phyloP scores from a whole-genome alignment of 2,329 filamentous ascomycete genomes.

The Verticillium zaregamsianum region DNA sequence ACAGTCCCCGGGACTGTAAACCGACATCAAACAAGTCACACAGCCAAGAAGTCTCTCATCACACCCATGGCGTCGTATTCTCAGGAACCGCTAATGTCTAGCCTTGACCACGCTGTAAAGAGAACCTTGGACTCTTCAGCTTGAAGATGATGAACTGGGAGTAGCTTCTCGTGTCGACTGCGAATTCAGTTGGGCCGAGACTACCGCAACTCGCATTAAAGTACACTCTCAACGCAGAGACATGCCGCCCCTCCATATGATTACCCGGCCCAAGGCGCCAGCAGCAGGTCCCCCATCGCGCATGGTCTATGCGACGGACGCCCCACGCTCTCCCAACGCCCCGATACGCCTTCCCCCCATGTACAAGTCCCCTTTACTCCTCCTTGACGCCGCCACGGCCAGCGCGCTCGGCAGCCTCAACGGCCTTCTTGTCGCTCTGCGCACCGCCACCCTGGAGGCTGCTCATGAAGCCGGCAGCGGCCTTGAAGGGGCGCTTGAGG shows the following conservation, averaged over 20 bases:
- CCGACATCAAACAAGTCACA: no score
- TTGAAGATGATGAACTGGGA: no score
- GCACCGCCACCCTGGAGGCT: constrained; percentile 68
- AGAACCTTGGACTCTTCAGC: no score
- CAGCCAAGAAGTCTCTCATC: no score
- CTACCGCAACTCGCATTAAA: neutral
- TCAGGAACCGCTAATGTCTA: no score
- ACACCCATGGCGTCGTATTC: no score
- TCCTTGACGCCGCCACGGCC: constrained; percentile 69
- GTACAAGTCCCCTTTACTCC: constrained; percentile 44
- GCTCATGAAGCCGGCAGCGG: constrained; percentile 74
- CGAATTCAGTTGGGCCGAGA: neutral
- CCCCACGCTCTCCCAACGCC: neutral
- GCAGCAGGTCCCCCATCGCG: neutral
- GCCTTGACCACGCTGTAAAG: no score
- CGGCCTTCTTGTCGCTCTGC: constrained; percentile 88
- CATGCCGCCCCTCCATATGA: neutral
- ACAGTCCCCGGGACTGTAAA: no score
- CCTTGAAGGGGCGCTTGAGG: constrained; percentile 95
- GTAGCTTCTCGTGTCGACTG: neutral
- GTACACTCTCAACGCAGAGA: neutral
- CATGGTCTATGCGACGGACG: neutral
- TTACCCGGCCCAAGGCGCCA: neutral
- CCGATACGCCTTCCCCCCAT: neutral
- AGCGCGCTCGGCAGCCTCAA: constrained; percentile 74